Percentiles rank a stretch among this genome's conserved stretches.
These are phyloP conservation scores for Suzukiozyma palmioleophila DNA, from an alignment of 1,139 yeast genomes.

Conservation along the genomic window DNA sequence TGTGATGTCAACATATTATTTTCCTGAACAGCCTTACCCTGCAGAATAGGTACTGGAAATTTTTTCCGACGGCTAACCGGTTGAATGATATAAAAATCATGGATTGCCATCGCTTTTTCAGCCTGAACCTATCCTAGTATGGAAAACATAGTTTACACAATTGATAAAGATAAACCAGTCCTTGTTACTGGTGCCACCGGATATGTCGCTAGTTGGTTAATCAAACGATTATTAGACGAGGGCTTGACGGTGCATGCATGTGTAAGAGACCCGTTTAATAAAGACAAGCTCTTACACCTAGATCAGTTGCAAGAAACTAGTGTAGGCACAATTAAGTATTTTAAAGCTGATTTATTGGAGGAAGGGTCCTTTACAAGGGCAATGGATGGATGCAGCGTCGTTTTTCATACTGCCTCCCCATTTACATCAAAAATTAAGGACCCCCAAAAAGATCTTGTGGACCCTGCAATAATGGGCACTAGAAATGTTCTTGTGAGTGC, in stretches of 20 bases:
- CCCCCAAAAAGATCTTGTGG: background rate
- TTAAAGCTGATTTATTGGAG: conserved; percentile 2
- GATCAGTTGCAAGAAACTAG: background rate
- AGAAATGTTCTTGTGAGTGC: background rate
- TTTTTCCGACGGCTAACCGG: too few species aligned
- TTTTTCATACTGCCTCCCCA: conserved; percentile 3
- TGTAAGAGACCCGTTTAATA: background rate
- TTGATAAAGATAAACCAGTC: background rate
- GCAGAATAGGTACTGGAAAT: too few species aligned
- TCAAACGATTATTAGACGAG: conserved; percentile 1
- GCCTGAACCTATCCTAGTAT: too few species aligned
- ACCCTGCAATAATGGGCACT: conserved; percentile 3
- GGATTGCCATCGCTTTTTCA: too few species aligned
- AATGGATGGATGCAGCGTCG: background rate
- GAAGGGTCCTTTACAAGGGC: conserved; percentile 1
- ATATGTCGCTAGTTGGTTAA: conserved; percentile 1
- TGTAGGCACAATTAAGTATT: background rate
- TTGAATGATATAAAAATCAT: too few species aligned
- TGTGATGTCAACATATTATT: too few species aligned
- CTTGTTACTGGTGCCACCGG: conserved; percentile 4
- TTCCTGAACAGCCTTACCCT: too few species aligned
- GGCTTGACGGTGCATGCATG: conserved; percentile 1
- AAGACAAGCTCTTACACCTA: background rate
- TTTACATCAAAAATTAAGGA: background rate
- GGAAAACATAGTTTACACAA: background rate